Conservation (phyloP, 768 basidiomycete species). For the Baorangia bicolor region DNA sequence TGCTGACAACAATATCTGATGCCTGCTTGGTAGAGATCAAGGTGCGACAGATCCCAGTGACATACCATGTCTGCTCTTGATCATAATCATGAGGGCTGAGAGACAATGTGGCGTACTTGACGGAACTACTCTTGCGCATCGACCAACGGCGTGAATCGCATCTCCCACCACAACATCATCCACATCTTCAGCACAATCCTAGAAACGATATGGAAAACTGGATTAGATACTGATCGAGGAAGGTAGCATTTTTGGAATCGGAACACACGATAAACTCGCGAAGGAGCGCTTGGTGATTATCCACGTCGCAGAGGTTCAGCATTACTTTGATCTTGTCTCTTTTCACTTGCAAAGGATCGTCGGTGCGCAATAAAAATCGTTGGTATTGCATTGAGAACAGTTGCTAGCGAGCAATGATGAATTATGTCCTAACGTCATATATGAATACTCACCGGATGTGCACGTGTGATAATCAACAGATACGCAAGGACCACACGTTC, state of each 20-base stretch:
- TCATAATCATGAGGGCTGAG: conserved; percentile 72
- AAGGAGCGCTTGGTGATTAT: conserved; percentile 70
- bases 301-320: conserved; percentile 57
- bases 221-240: not conserved
- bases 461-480: conserved; percentile 59
- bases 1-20: conserved; percentile 75
- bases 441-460: conserved; percentile 56
- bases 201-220: not conserved
- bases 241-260: not conserved
- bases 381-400: conserved; percentile 63
- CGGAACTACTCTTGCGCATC: conserved; percentile 66
- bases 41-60: conserved; percentile 5
- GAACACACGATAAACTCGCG: conserved; percentile 79
- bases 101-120: conserved; percentile 72
- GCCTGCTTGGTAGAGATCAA: conserved; percentile 2
- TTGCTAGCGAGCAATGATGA: conserved; percentile 18
- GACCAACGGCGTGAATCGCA: conserved; percentile 77
- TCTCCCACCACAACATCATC: conserved; percentile 70
- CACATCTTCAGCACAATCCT: conserved; percentile 83
- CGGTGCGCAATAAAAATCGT: conserved; percentile 66
- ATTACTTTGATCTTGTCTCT: conserved; percentile 74
- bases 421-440: not conserved
- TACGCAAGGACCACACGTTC: conserved; percentile 76
- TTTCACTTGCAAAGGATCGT: conserved; percentile 68
- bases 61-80: conserved; percentile 74